Percentiles rank a stretch among this genome's conserved stretches.
Evolutionary conservation across 208 protist species (phyloP).

Genomic region (Leishmania lainsoni): DNA sequence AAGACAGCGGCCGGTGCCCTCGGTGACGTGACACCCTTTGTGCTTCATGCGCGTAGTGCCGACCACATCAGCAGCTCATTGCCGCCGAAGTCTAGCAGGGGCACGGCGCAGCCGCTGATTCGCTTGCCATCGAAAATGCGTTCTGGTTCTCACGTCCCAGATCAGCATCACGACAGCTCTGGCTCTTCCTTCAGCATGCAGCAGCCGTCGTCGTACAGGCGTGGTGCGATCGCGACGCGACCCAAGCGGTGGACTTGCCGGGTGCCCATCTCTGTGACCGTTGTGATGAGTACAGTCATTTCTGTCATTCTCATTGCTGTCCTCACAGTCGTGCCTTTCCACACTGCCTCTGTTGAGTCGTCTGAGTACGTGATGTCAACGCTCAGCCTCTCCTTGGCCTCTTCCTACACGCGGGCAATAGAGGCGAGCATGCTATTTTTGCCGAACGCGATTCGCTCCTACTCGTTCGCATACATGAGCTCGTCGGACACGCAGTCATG

Average conservation of each 20-base stretch:
- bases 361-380: conserved; percentile 26
- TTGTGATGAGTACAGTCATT: conserved; percentile 23
- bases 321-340: conserved; percentile 49
- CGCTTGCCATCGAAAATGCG: neutral
- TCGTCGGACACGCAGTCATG: conserved; percentile 16
- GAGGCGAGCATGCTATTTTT: conserved; percentile 34
- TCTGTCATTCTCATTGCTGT: conserved; percentile 40
- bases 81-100: neutral
- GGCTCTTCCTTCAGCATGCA: neutral
- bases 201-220: neutral
- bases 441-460: conserved; percentile 27
- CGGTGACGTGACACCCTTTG: neutral
- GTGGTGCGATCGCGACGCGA: neutral
- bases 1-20: neutral
- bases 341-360: conserved; percentile 27
- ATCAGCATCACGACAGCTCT: neutral
- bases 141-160: neutral
- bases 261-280: conserved; percentile 28
- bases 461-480: conserved; percentile 29
- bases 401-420: conserved; percentile 27
- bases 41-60: neutral
- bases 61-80: conserved; percentile 7
- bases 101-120: neutral
- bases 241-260: neutral
- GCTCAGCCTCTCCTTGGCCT: conserved; percentile 27